Evolutionary conservation across 2,329 filamentous ascomycete genomes (phyloP), one percentile per base, ranked within the genome.

Genomic region (Colletotrichum tropicicola): DNA sequence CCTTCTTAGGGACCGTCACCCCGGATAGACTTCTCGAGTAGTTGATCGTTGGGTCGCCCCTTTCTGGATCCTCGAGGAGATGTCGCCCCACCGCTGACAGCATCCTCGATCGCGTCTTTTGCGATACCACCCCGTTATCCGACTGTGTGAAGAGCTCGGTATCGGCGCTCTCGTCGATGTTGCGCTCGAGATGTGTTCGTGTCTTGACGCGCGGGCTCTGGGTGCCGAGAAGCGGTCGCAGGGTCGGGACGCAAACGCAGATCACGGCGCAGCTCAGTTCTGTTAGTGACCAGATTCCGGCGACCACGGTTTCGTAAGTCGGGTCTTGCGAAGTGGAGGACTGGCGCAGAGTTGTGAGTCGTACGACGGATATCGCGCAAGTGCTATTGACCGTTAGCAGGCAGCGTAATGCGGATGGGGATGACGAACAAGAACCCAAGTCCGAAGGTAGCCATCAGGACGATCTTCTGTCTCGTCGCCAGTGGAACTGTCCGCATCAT

Each of bases 181-280:
- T 55, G 3, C 43, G 32, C 2, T 35, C 19, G 9, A 44, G n/a
- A 10, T 54, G 54, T 5, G 12, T 19, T 12, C 41, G 48, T 6
- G 27, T 28, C 1, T 23, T 17, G 0, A 17, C 6, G 2, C 51
- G 39, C 4, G 37, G 15, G 6, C 45, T 52, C 17, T 52, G 28
- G 1, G 49, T n/a, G 3, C 28, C 51, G 23, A 77, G 49, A 3
- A 76, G 45, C 17, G 76, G 76, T 1, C 77, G 72, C 2, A 80
- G 68, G 6, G 78, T 78, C 1, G 78, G 78, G 10, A 80, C 72
- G 65, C 77, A 79, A 32, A 77, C 72, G 61, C 78, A 79, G 15
- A 80, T 69, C 60, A 80, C 72, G 48, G 75, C 77, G 43, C 76
- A 73, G 62, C 77, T 77, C 51, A 79, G 73, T 65, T 81, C 79